phyloP scores from a whole-genome alignment of 1,284 basidiomycete genomes.

The Neotropicomus parvogracilis region DNA sequence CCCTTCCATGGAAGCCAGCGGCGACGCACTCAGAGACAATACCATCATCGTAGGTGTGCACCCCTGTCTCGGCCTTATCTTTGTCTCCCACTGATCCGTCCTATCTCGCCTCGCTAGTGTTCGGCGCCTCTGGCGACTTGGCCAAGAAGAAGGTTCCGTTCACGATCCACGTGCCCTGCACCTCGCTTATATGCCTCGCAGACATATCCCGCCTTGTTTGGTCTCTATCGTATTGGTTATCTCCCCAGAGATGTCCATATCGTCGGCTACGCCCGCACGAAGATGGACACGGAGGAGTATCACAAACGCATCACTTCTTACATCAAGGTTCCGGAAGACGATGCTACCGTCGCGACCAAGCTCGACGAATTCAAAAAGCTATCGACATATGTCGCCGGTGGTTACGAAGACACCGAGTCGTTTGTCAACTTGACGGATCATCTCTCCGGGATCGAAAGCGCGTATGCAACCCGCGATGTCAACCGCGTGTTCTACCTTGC shows the following conservation, averaged over 20 bases:
- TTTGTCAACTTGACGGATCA: constrained; percentile 77
- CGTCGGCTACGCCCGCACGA: constrained; percentile 92
- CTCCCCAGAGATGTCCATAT: constrained; percentile 84
- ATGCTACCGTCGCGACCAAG: constrained; percentile 52
- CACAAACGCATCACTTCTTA: constrained; percentile 79
- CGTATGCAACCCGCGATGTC: constrained; percentile 58
- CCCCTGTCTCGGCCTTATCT: constrained; percentile 17
- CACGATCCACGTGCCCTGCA: constrained; percentile 4
- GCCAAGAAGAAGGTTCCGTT: constrained; percentile 96
- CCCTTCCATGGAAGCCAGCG: constrained; percentile 78
- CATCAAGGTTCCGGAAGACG: constrained; percentile 75
- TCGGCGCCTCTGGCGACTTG: constrained; percentile 95
- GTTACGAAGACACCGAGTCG: constrained; percentile 79
- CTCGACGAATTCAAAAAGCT: constrained; percentile 81
- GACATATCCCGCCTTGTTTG: constrained; percentile 94
- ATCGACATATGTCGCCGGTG: constrained; percentile 79
- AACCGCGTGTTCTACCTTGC: constrained; percentile 93
- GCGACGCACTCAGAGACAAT: constrained; percentile 77
- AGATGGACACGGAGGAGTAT: constrained; percentile 87
- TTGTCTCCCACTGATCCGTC: constrained; percentile 14
- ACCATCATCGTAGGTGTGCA: constrained; percentile 80
- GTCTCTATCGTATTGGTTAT: constrained; percentile 76
- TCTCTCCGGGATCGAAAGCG: constrained; percentile 73
- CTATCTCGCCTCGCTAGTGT: constrained; percentile 58
- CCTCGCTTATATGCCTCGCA: constrained; percentile 33